Conservation (phyloP, 208 protist species). For the Strigomonas oncopelti region DNA sequence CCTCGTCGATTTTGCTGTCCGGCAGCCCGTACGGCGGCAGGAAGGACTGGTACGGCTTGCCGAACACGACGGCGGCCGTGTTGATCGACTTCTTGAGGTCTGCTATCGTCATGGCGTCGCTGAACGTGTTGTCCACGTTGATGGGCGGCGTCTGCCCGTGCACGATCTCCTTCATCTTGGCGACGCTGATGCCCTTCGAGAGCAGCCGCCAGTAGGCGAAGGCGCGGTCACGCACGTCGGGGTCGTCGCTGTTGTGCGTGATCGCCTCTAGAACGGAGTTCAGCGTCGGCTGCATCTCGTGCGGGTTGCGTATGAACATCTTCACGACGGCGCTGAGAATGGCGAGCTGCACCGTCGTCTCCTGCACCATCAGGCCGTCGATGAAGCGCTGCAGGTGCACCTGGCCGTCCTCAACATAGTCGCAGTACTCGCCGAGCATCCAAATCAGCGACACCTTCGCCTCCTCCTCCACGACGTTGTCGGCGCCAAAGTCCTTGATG, state of each 20-base stretch:
- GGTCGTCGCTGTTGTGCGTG: conserved; percentile 90
- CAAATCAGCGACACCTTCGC: conserved; percentile 98
- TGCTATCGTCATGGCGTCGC: conserved; percentile 90
- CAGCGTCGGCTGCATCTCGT: conserved; percentile 67
- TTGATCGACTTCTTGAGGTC: conserved; percentile 88
- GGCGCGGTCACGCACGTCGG: conserved; percentile 98
- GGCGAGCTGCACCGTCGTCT: conserved; percentile 76
- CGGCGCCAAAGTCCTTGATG: conserved; percentile 61
- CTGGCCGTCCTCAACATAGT: conserved; percentile 94
- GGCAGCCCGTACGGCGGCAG: conserved; percentile 80
- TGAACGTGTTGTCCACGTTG: conserved; percentile 88
- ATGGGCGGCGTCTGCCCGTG: conserved; percentile 82
- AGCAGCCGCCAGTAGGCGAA: conserved; percentile 99
- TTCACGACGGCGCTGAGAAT: conserved; percentile 98
- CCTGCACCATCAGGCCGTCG: conserved; percentile 90
- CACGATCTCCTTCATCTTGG: conserved; percentile 91
- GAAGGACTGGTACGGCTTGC: conserved; percentile 93
- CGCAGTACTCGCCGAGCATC: conserved; percentile 99
- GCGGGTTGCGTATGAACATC: conserved; percentile 94
- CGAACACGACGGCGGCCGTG: conserved; percentile 95
- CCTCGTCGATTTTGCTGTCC: conserved; percentile 49
- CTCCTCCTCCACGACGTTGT: conserved; percentile 95
- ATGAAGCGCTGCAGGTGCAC: conserved; percentile 94
- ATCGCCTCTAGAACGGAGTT: conserved; percentile 62
- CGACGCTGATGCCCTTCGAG: conserved; percentile 94